Evolutionary conservation across 139 green algal species (phyloP).

Genomic region (Chlorella sp.): DNA sequence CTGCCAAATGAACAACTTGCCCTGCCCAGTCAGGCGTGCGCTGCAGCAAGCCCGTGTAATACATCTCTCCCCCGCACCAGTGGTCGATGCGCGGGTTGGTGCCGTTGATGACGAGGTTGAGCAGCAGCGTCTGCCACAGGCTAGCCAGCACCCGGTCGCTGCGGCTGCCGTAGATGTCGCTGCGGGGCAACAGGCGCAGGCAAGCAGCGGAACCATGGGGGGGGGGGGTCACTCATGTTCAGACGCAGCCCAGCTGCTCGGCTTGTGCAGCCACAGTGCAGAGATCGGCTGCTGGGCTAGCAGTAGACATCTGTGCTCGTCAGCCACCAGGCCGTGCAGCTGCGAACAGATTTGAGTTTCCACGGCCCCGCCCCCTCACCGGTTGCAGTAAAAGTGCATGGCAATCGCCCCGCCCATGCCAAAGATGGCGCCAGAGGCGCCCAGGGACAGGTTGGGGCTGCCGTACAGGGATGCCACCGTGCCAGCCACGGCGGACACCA

Average conservation of each 20-base stretch:
- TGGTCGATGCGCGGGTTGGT: conserved; percentile 52
- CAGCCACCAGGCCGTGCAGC: not conserved
- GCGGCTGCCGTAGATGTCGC: conserved; percentile 36
- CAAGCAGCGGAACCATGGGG: too few species aligned
- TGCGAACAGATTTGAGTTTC: not conserved
- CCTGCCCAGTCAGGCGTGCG: too few species aligned
- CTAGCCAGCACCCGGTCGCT: conserved; percentile 43
- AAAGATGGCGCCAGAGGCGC: conserved; percentile 59
- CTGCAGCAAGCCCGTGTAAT: too few species aligned
- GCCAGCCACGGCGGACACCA: conserved; percentile 46
- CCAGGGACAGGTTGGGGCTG: conserved; percentile 33
- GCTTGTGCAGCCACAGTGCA: not conserved
- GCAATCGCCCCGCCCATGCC: conserved; percentile 54
- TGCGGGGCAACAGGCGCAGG: not conserved
- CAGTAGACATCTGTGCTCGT: not conserved
- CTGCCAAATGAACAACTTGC: too few species aligned
- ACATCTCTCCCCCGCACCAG: conserved; percentile 26
- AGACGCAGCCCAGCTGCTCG: too few species aligned
- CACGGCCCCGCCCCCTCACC: not conserved
- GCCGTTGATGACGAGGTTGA: conserved; percentile 52
- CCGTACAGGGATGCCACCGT: conserved; percentile 50
- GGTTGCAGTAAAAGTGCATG: conserved; percentile 51
- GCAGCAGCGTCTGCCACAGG: conserved; percentile 49
- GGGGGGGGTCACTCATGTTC: too few species aligned
- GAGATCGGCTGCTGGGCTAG: not conserved